phyloP scores from a whole-genome alignment of 2,329 filamentous ascomycete species.

The Parastagonospora avenae region DNA sequence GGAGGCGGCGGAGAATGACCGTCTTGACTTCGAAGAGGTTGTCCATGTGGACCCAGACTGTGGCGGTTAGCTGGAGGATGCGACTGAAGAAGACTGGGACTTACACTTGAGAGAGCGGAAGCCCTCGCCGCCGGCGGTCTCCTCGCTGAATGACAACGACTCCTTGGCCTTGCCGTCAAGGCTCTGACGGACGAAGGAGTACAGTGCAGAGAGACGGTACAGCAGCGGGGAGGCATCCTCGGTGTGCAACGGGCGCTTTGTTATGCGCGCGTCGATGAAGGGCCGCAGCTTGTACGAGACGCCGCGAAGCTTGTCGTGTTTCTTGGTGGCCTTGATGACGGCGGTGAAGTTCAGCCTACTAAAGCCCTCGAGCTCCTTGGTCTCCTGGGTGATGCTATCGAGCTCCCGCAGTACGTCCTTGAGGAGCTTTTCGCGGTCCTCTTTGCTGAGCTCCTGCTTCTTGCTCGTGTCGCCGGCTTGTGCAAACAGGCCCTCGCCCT shows the following conservation, averaged over 20 bases:
- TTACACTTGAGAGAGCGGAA: constrained; percentile 88
- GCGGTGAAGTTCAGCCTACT: constrained; percentile 97
- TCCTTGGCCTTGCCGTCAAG: constrained; percentile 64
- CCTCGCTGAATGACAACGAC: constrained; percentile 53
- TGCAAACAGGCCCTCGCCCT: constrained; percentile 18
- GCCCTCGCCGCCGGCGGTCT: constrained; percentile 58
- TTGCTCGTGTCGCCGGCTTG: constrained; percentile 22
- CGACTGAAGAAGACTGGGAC: constrained; percentile 32
- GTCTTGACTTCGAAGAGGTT: constrained; percentile 98
- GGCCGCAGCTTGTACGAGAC: constrained; percentile 85
- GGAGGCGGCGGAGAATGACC: constrained; percentile 85
- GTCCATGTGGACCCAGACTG: constrained; percentile 93
- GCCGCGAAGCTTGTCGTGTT: constrained; percentile 93
- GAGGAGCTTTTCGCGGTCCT: constrained; percentile 59
- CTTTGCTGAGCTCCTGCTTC: constrained; percentile 40
- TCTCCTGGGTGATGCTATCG: constrained; percentile 85
- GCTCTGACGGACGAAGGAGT: constrained; percentile 88
- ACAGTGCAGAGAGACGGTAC: constrained; percentile 90
- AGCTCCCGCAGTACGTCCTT: constrained; percentile 78
- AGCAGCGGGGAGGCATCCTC: constrained; percentile 91
- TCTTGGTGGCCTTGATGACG: constrained; percentile 98
- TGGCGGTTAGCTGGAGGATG: constrained; percentile 35
- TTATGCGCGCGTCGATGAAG: constrained; percentile 86
- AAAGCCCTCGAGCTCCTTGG: constrained; percentile 92
- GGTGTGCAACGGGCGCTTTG: constrained; percentile 91